Evolutionary conservation across 2,329 filamentous ascomycete species (phyloP), one percentile per base, ranked within the genome.

Genomic region (Phaeosphaeria sp.): DNA sequence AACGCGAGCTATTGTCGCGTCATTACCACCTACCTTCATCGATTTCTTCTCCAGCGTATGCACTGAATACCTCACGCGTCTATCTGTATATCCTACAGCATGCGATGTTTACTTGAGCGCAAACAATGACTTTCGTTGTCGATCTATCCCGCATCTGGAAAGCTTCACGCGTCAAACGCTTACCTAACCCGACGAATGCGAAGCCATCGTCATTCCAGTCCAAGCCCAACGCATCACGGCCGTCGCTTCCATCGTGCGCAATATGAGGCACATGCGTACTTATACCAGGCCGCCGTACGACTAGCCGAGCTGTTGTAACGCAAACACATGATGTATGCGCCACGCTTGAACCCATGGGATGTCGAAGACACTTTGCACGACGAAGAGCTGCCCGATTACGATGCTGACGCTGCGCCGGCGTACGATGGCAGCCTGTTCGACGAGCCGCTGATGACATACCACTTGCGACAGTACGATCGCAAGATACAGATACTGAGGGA

Each of bases 301-400:
- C 48, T 63, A 59, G 52, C 50, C 44, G 17, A 33, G 4, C 18
- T 36, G 51, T 46, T 44, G 50, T 46, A 50, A 56, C 55, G 54
- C 46, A 48, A 51, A 57, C 50, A 36, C 49, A 56, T 43, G 46
- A 72, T 72, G 69, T 46, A 60, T 18, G 47, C 58, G 23, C 59
- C 58, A 58, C 68, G 59, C 46, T 47, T 67, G 22, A 54, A 58
- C 21, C 50, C 60, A 1, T 59, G 67, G 43, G 62, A 67, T 41
- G 22, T 71, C 23, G 54, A 62, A 17, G 58, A 56, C 5, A 57
- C 55, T 15, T 50, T 59, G 2, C 60, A 58, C 36, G 68, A 72
- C 18, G 69, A 73, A 39, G 67, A 72, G 44, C 59, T 72, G 20
- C 71, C 71, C 18, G 58, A 62, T 53, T 73, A 73, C 49, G 65